Evolutionary conservation across 1,139 yeast genomes (phyloP), one percentile per base, ranked within the genome.

Genomic region (Candida labiduridarum): DNA sequence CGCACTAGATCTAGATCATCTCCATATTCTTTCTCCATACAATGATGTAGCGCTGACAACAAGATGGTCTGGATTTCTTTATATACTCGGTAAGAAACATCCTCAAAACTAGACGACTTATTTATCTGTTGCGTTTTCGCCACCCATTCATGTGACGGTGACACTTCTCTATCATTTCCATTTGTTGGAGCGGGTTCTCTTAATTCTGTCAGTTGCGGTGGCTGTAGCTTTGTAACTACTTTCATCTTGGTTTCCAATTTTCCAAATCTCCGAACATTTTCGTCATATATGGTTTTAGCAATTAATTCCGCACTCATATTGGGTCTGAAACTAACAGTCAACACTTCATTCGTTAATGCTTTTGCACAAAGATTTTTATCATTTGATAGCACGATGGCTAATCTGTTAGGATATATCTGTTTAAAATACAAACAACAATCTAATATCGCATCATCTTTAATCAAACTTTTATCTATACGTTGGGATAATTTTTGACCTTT

Each of bases 311-410:
- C 88, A 2, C 82, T 77, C 87, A 89, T 83, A 0, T 74, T 79
- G 14, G 72, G 66, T 27, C 83, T 69, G 59, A 68, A 87, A 3
- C 91, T 84, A 0, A 90, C 85, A 0, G 97, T 89, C 36, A 83
- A 69, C 0, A 90, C 64, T 0, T 76, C 84, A 59, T 89, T 85
- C 1, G 85, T 66, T 48, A 91, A 70, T 0, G 97, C 96, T 63
- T 87, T 88, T 54, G 81, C 67, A 64, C 97, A 89, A 18, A 92
- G 71, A 62, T 91, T 91, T 58, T 85, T 86, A 64, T 92, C 98
- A 64, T 91, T 88, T 0, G 96, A 86, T 48, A 90, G 60, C 31
- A 89, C 66, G 4, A 90, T 79, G 4, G 86, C 86, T 46, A 89
- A 69, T 41, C 76, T 71, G 15, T 62, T 53, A 12, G 76, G 63